Evolutionary conservation across 352 stramenopile species (phyloP), one percentile per base, ranked within the genome.

Genomic region (Phytophthora sojae): DNA sequence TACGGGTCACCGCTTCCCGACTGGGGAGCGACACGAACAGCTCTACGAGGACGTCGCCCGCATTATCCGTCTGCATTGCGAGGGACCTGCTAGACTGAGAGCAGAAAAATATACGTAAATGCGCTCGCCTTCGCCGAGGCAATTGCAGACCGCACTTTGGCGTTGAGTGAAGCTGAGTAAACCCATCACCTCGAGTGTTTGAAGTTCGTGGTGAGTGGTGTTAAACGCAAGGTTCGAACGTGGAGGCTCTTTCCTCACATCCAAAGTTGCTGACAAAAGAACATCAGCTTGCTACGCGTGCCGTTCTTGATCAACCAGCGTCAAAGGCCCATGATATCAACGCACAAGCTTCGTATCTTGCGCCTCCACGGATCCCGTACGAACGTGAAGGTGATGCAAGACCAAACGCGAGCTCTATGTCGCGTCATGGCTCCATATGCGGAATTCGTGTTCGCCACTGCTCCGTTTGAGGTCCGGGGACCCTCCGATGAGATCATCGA

Each of bases 281-380:
- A 3, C 21, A 44, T 19, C 29, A 6, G 4, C 29, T 32, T 32
- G 29, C 29, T 32, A 32, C 29, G 6, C 29, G 29, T 32, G 29
- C 29, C 6, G 29, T 32, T 9, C 4, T 9, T 6, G 29, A 32
- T 6, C 6, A 32, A 32, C 29, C 29, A 32, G 7, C 29, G 5
- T 6, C 29, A 32, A 9, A 0, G 6, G 8, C 1, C 4, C 29
- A 32, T 32, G 29, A 1, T 9, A 9, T 32, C 29, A 32, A 32
- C 29, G 1, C 29, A 32, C 6, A 32, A 67, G 14, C 56, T 91
- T 42, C 82, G 82, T 37, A 75, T 88, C 50, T 52, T 91, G 30
- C 88, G 80, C 58, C 69, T 89, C 11, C 84, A 90, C 49, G 84
- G 82, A 39, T 86, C 75, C 49, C 79, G 79, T 32, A 88, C 82